phyloP scores from a whole-genome alignment of 2,329 filamentous ascomycete genomes.

The Fusarium nelsonii region DNA sequence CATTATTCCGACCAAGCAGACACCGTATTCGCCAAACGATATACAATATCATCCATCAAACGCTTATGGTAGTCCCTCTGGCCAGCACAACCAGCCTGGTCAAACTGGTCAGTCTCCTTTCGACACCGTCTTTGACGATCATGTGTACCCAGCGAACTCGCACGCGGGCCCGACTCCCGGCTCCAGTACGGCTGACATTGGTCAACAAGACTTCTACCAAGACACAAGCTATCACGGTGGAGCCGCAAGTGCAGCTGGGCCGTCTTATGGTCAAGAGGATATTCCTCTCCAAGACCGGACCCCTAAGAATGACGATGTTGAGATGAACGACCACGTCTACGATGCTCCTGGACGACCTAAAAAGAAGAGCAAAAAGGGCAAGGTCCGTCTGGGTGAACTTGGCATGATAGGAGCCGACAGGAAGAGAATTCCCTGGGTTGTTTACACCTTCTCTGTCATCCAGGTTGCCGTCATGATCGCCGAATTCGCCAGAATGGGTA shows the following conservation, averaged over 20 bases:
- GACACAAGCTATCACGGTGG: slow-evolving; percentile 70
- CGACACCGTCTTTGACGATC: slow-evolving; percentile 75
- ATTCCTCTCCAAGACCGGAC: slow-evolving; percentile 68
- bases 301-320: slow-evolving; percentile 57
- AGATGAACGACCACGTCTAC: slow-evolving; percentile 70
- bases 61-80: slow-evolving; percentile 43
- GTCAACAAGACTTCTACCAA: slow-evolving; percentile 57
- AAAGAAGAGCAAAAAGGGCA: slow-evolving; percentile 56
- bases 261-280: slow-evolving; percentile 61
- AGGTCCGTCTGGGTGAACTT: slow-evolving; percentile 68
- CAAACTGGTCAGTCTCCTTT: slow-evolving; percentile 66
- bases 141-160: slow-evolving; percentile 69
- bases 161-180: slow-evolving; percentile 55
- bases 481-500: slow-evolving; percentile 87
- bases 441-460: slow-evolving; percentile 80
- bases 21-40: slow-evolving; percentile 42
- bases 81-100: slow-evolving; percentile 51
- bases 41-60: slow-evolving; percentile 38
- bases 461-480: slow-evolving; percentile 90
- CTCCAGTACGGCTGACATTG: slow-evolving; percentile 57
- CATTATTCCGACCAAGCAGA: slow-evolving; percentile 36
- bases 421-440: slow-evolving; percentile 79
- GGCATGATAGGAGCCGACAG: slow-evolving; percentile 69
- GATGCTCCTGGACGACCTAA: slow-evolving; percentile 59
- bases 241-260: slow-evolving; percentile 55